Base-by-base conservation (phyloP, 495 filamentous ascomycete genomes). In the Pyronema omphalodes region DNA sequence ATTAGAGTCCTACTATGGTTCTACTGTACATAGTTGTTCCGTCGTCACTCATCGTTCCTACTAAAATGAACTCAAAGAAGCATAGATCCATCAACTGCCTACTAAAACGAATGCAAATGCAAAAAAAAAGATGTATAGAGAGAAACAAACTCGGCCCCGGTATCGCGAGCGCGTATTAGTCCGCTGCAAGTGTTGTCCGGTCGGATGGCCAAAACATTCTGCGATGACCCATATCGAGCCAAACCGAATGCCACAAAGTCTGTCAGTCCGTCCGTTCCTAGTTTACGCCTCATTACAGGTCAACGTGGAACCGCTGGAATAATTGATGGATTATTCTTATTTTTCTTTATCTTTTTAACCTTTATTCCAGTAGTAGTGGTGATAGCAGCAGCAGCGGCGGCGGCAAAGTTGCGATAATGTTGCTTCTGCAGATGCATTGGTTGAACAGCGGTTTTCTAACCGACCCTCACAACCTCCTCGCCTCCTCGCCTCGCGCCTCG, bases 301-400 rank as follows among this genome's bases (percentile, higher is more conserved):
- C 47, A 34, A 50, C 47, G 47, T 50, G 47, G 47, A 50, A 34
- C 29, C 36, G 47, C 47, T 50, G 34, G 11, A 34, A 36, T 23
- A 29, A 29, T 29, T 29, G 5, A 29, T 29, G 23, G 47, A 34
- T 36, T 35, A 34, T 35, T 50, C 29, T 35, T n/a, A n/a, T n/a
- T 2, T 41, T 41, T 12, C 39, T 12, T 17, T 17, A 12, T 17
- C 39, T 41, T 41, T 41, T n/a, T n/a, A n/a, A 41, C 15, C 6
- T 41, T 41, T 12, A 3, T 17, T 41, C 39, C 39, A 12, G 7
- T 8, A n/a, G 7, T 40, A n/a, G 37, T 40, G 37, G 37, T 40
- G 7, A 7, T 40, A 7, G 39, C 39, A 41, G 11, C 39, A 41
- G 15, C 11, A 41, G 39, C 39, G 23, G 23, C 23, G 23, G 23